Percentiles rank a stretch among this genome's conserved stretches.
Conservation (phyloP, 441 rosid genomes). For the Euphorbia schlechtendalii region DNA sequence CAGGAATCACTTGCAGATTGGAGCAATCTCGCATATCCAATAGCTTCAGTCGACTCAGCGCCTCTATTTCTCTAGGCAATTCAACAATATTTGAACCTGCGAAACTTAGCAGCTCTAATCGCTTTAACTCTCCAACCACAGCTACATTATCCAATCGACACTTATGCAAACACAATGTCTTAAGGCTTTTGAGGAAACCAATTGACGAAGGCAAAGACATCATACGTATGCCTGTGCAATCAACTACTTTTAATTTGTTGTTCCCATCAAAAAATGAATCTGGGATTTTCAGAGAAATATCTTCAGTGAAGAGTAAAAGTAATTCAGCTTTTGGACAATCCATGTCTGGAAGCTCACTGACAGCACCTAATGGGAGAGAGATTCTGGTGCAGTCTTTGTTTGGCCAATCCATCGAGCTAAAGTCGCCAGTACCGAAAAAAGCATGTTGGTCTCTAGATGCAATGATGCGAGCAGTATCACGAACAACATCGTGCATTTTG, state of each 20-base stretch:
- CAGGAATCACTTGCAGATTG: neutral
- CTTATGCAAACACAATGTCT: neutral
- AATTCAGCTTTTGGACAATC: constrained; percentile 4
- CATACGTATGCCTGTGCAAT: too few species aligned
- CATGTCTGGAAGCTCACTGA: neutral
- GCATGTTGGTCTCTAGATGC: too few species aligned
- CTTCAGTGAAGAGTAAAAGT: too few species aligned
- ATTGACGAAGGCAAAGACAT: neutral
- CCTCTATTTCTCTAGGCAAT: too few species aligned
- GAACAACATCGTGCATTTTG: neutral
- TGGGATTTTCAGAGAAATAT: too few species aligned
- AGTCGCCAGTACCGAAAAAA: neutral
- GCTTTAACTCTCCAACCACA: too few species aligned
- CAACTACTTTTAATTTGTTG: too few species aligned
- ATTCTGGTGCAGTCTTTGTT: neutral
- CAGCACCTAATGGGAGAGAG: neutral
- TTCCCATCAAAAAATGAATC: too few species aligned
- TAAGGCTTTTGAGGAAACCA: neutral
- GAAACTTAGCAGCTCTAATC: too few species aligned
- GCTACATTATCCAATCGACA: neutral
- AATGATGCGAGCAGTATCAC: neutral
- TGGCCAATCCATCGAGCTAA: neutral
- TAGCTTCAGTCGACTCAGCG: too few species aligned
- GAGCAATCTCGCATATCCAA: neutral
- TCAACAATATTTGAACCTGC: too few species aligned